Conservation (phyloP, 805 yeast genomes). For the Monosporozyma solicola region DNA sequence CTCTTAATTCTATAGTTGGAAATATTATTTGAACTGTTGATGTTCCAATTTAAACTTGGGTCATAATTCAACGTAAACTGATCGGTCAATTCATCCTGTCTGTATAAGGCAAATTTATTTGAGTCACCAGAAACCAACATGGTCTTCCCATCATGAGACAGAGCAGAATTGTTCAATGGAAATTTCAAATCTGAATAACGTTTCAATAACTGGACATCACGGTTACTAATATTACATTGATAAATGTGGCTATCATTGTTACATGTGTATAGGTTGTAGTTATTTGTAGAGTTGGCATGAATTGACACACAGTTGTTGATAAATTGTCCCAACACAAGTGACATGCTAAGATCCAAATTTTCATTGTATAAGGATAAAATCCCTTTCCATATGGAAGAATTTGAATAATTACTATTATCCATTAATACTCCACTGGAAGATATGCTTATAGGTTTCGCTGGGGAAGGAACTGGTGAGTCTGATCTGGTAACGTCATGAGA, state of each 20-base stretch:
- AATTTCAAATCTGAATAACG: conserved; percentile 44
- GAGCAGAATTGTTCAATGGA: conserved; percentile 66
- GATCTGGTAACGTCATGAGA: conserved; percentile 5
- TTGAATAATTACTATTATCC: conserved; percentile 25
- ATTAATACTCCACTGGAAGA: conserved; percentile 23
- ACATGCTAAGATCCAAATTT: conserved; percentile 37
- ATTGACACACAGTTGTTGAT: conserved; percentile 74
- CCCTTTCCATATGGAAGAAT: conserved; percentile 44
- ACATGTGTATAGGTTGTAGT: conserved; percentile 58
- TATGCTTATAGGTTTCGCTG: conserved; percentile 22
- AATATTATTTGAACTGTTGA: conserved; percentile 20
- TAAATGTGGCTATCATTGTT: conserved; percentile 76
- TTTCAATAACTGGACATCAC: conserved; percentile 36
- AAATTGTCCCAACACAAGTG: conserved; percentile 63
- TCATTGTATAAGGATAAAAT: conserved; percentile 35
- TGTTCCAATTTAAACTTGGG: conserved; percentile 13
- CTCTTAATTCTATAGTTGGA: conserved; percentile 18
- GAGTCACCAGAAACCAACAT: conserved; percentile 73
- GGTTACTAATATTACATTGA: conserved; percentile 45
- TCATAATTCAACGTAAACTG: conserved; percentile 23
- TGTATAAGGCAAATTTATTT: conserved; percentile 48
- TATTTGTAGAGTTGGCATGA: conserved; percentile 35
- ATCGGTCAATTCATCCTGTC: conserved; percentile 28
- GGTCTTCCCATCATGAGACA: conserved; percentile 53
- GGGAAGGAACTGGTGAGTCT: conserved; percentile 2